These are phyloP conservation scores for Vishniacozyma victoriae DNA, from an alignment of 768 basidiomycete genomes.

Conservation along the genomic window DNA sequence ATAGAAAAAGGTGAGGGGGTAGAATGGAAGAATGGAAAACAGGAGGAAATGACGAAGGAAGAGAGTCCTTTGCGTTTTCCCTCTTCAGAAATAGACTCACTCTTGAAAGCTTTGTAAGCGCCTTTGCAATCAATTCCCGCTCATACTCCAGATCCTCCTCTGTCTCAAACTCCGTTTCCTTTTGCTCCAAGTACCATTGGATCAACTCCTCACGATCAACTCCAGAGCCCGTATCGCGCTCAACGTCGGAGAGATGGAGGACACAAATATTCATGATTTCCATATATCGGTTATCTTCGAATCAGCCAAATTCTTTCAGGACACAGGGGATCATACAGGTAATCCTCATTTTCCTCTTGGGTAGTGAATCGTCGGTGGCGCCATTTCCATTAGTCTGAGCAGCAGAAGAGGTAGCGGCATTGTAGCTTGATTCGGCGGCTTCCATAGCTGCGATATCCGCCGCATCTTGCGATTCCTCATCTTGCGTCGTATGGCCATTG, in stretches of 20 bases:
- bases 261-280: constrained; percentile 75
- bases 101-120: constrained; percentile 84
- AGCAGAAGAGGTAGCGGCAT: constrained; percentile 12
- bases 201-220: constrained; percentile 85
- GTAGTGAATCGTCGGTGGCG: constrained; percentile 17
- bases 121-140: constrained; percentile 81
- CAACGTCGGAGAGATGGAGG: constrained; percentile 68
- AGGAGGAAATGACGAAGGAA: no score
- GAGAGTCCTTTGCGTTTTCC: no score
- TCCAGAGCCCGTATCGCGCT: constrained; percentile 68
- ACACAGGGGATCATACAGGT: neutral
- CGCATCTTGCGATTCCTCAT: constrained; percentile 59
- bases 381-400: constrained; percentile 11
- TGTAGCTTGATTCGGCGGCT: constrained; percentile 47
- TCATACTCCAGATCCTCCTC: constrained; percentile 86
- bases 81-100: constrained; percentile 54
- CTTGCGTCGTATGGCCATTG: constrained; percentile 51
- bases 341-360: constrained; percentile 31
- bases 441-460: constrained; percentile 56
- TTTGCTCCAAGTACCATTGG: constrained; percentile 91
- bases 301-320: constrained; percentile 1
- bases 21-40: no score
- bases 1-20: neutral
- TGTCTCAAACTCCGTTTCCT: constrained; percentile 73
- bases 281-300: constrained; percentile 75